Percentiles rank a stretch among this genome's conserved stretches.
Conservation (phyloP, 1,284 basidiomycete species). For the Cutaneotrichosporon arboriforme region DNA sequence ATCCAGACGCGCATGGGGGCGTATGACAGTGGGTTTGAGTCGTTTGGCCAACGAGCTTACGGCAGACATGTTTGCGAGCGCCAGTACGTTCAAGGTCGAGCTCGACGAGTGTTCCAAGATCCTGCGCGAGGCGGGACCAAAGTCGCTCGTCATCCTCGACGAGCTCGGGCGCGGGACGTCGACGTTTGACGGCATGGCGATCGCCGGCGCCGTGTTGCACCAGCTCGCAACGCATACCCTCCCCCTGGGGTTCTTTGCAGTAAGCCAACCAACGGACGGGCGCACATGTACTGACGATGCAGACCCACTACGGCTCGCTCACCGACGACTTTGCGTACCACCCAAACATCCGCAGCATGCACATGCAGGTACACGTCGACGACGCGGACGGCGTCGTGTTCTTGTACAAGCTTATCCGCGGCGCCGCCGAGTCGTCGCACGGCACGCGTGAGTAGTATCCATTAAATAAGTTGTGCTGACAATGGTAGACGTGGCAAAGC, state of each 20-base stretch:
- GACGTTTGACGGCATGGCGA: conserved; percentile 85
- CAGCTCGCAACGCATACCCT: conserved; percentile 85
- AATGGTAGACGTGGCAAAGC: conserved; percentile 65
- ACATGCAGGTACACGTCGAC: conserved; percentile 89
- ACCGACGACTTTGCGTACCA: conserved; percentile 62
- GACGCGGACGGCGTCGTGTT: conserved; percentile 87
- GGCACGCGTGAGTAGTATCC: conserved; percentile 66
- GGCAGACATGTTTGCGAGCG: conserved; percentile 79
- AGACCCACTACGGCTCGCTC: conserved; percentile 49
- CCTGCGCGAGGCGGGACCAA: conserved; percentile 80
- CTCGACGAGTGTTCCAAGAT: conserved; percentile 93
- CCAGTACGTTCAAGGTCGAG: conserved; percentile 95
- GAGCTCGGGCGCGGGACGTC: conserved; percentile 68
- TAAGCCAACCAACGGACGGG: too few relatives aligned
- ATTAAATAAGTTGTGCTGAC: conserved; percentile 29
- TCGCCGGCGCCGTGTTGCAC: conserved; percentile 89
- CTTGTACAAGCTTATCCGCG: conserved; percentile 85
- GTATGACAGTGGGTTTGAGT: conserved; percentile 66
- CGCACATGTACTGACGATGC: conserved; percentile 7
- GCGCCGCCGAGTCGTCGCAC: conserved; percentile 83
- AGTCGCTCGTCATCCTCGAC: conserved; percentile 89
- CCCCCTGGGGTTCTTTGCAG: conserved; percentile 59
- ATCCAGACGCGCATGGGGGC: conserved; percentile 99
- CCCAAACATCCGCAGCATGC: conserved; percentile 85
- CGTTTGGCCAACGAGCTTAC: not conserved